phyloP scores from a whole-genome alignment of 2,329 filamentous ascomycete species.

The Aspergillus neotritici region DNA sequence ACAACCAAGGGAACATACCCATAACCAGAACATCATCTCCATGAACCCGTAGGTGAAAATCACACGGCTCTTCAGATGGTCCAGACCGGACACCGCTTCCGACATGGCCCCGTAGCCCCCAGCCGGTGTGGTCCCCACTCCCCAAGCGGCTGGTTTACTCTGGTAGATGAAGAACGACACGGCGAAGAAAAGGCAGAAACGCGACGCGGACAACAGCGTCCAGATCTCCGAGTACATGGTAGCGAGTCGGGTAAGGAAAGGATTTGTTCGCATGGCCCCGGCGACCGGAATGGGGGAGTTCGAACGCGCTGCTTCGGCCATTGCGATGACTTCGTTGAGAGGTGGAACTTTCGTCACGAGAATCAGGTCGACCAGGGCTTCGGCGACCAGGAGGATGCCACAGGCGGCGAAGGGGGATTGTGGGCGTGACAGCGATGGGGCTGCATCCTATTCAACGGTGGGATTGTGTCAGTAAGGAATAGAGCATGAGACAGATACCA shows the following conservation, averaged over 20 bases:
- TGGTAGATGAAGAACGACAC: slow-evolving; percentile 37
- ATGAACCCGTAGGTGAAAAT: slow-evolving; percentile 81
- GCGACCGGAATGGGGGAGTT: slow-evolving; percentile 20
- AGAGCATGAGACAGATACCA: too few relatives aligned
- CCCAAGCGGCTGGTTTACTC: slow-evolving; percentile 25
- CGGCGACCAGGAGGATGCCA: slow-evolving; percentile 65
- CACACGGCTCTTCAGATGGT: slow-evolving; percentile 73
- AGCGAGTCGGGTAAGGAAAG: slow-evolving; percentile 21
- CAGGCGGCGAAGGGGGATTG: slow-evolving; percentile 62
- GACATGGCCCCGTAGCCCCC: slow-evolving; percentile 3
- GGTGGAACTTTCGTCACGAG: slow-evolving; percentile 53
- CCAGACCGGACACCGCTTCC: slow-evolving; percentile 41
- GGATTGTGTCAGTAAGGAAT: slow-evolving; percentile 5
- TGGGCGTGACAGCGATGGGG: slow-evolving; percentile 61
- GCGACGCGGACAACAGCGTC: slow-evolving; percentile 29
- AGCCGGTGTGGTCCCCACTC: slow-evolving; percentile 9
- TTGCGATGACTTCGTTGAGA: slow-evolving; percentile 62
- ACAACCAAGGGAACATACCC: slow-evolving; percentile 48
- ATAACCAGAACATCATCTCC: slow-evolving; percentile 82
- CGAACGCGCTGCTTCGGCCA: slow-evolving; percentile 58
- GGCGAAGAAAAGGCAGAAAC: slow-evolving; percentile 33
- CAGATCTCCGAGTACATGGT: slow-evolving; percentile 37
- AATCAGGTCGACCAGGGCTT: slow-evolving; percentile 60
- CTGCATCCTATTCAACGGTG: slow-evolving; percentile 37
- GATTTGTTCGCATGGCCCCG: slow-evolving; percentile 18